Conservation (phyloP, 495 filamentous ascomycete species). For the Coniosporium apollinis region DNA sequence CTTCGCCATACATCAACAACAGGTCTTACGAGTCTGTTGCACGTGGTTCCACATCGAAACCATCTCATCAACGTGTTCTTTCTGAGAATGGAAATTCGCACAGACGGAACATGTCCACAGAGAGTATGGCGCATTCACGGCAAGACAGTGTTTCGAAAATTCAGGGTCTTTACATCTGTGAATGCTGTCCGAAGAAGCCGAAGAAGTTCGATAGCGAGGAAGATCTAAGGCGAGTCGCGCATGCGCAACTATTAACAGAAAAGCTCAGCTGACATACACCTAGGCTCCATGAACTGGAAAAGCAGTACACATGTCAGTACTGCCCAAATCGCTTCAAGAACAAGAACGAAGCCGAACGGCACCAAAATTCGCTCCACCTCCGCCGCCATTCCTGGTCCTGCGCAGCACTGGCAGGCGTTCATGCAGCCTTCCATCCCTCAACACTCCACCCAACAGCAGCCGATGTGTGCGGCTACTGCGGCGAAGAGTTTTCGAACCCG, state of each 20-base stretch:
- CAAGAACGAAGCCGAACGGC: conserved; percentile 95
- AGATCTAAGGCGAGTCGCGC: conserved; percentile 59
- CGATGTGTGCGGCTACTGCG: conserved; percentile 91
- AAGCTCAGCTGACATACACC: conserved; percentile 1
- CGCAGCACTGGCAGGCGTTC: conserved; percentile 53
- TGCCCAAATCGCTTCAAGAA: conserved; percentile 97
- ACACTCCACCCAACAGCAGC: conserved; percentile 36
- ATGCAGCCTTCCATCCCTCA: conserved; percentile 76
- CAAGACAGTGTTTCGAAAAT: conserved; percentile 24
- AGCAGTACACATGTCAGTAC: conserved; percentile 85
- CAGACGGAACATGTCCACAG: conserved; percentile 28
- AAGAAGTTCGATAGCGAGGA: conserved; percentile 87
- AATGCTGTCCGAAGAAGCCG: conserved; percentile 96
- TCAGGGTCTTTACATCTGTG: conserved; percentile 57
- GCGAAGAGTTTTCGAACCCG: conserved; percentile 76
- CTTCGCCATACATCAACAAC: conserved; percentile 43
- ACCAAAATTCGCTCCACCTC: conserved; percentile 92
- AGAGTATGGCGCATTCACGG: conserved; percentile 18
- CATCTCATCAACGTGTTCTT: conserved; percentile 18
- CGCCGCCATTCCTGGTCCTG: conserved; percentile 97
- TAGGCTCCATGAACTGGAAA: conserved; percentile 76
- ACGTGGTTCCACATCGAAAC: conserved; percentile 17
- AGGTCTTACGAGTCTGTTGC: conserved; percentile 46
- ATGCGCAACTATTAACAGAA: no score
- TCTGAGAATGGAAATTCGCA: conserved; percentile 19